A percentile compares a stretch with the other conserved stretches of the same genome.
phyloP scores from a whole-genome alignment of 2,329 filamentous ascomycete genomes.

The Didymella sp. region DNA sequence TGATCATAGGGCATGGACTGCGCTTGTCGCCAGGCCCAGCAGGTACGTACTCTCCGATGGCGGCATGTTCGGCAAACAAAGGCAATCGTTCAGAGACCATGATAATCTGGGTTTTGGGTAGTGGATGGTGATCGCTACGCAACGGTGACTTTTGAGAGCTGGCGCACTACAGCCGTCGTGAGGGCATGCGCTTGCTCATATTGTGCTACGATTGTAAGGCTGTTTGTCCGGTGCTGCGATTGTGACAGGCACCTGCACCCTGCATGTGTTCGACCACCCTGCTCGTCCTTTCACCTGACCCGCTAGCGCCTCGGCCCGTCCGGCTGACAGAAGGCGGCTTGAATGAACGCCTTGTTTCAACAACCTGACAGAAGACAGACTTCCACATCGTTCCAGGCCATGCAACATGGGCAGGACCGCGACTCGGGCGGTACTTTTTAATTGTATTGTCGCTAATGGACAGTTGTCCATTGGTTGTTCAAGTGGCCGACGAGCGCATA shows the following conservation, averaged over 20 bases:
- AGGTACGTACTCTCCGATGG: slow-evolving; percentile 5
- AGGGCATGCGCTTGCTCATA: not conserved
- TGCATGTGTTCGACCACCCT: slow-evolving; percentile 10
- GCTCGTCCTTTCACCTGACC: slow-evolving; percentile 2
- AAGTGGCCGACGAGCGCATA: not conserved
- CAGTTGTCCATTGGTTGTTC: too few relatives aligned
- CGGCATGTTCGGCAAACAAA: slow-evolving; percentile 2
- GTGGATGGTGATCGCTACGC: not conserved
- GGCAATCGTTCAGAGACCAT: slow-evolving; percentile 8
- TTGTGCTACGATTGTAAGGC: not conserved
- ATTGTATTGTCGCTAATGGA: not conserved
- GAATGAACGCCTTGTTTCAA: not conserved
- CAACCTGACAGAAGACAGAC: not conserved
- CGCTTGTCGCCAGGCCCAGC: slow-evolving; percentile 16
- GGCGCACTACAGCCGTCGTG: not conserved
- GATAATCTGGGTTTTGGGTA: too few relatives aligned
- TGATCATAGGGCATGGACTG: slow-evolving; percentile 48
- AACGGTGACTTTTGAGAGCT: not conserved
- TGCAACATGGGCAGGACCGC: too few relatives aligned
- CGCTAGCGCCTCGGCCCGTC: slow-evolving; percentile 10
- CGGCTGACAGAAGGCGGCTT: slow-evolving; percentile 5
- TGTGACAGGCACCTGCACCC: slow-evolving; percentile 1
- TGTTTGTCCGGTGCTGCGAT: slow-evolving; percentile 1
- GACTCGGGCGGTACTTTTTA: not conserved
- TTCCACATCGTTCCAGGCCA: too few relatives aligned